Percentiles rank a stretch among this genome's conserved stretches.
Conservation (phyloP, 2,329 filamentous ascomycete genomes). For the Fusarium sp. region DNA sequence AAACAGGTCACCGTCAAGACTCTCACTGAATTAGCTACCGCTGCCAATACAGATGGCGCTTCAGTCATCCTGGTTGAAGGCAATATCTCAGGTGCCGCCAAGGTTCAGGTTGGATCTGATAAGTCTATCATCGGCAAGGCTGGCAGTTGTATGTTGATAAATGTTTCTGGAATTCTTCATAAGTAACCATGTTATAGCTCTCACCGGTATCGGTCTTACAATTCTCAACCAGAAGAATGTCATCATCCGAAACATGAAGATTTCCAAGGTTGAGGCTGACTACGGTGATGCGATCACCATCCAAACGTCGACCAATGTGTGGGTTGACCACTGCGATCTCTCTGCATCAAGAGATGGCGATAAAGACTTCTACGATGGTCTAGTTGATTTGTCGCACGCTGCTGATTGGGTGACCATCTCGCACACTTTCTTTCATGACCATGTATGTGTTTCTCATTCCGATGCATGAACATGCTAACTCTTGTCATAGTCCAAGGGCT, state of each 20-base stretch:
- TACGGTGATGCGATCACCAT: conserved; percentile 66
- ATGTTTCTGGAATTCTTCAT: too few relatives aligned
- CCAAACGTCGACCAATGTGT: conserved; percentile 62
- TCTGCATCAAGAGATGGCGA: conserved; percentile 53
- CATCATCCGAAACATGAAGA: conserved; percentile 69
- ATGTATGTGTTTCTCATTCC: conserved; percentile 37
- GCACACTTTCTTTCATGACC: conserved; percentile 59
- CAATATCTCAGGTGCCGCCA: conserved; percentile 41
- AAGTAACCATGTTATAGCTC: not conserved
- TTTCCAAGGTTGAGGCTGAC: conserved; percentile 61
- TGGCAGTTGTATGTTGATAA: conserved; percentile 37
- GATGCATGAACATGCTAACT: fast-evolving
- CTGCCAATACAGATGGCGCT: conserved; percentile 26
- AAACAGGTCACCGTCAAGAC: conserved; percentile 33
- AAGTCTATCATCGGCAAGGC: conserved; percentile 44
- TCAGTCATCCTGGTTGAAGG: conserved; percentile 41
- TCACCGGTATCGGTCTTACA: conserved; percentile 39
- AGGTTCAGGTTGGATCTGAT: conserved; percentile 43
- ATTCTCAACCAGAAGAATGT: conserved; percentile 58
- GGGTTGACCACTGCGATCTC: conserved; percentile 62
- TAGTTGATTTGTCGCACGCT: conserved; percentile 60
- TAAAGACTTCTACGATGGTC: conserved; percentile 61
- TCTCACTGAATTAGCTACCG: conserved; percentile 32
- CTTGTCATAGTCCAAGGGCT: conserved; percentile 61
- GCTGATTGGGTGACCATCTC: conserved; percentile 60